Base-by-base conservation (phyloP, 768 basidiomycete species). In the Tricholomella constricta region DNA sequence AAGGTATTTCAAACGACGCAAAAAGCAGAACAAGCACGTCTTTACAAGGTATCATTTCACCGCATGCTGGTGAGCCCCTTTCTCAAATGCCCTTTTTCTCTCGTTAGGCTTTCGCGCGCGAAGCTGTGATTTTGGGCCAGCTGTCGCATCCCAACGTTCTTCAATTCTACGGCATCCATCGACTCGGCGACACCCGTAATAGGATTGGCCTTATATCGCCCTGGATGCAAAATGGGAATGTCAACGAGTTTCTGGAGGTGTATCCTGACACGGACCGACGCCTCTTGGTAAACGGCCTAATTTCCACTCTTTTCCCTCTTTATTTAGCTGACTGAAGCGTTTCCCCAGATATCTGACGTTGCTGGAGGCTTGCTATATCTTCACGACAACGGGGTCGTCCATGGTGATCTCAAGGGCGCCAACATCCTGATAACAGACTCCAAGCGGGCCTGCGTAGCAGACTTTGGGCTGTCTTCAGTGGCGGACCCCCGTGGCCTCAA, bases 351-450 rank as follows among this genome's bases (percentile, higher is more conserved):
- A 8, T 62, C 57, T 7, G 74, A 72, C 37, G 57, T 74, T 22
- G 70, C 67, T 2, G 44, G 54, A 22, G 74, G 74, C 4, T 55
- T 76, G 22, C 32, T 60, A 2, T 73, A 76, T 51, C 63, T 76
- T 15, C 73, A 74, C 53, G 56, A 57, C 8, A 62, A 65, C 48
- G 54, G 63, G 2, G 68, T 81, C 22, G 66, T 77, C 17, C 79
- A 78, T 45, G 78, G 78, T 0, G 78, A 81, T 47, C 62, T 81
- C n/a, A 78, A 76, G 52, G 73, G 75, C n/a, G 74, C 75, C 12
- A 81, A 82, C 51, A 76, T 82, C 41, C 69, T 82, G 19, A 69
- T 82, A 15, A 75, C 74, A 5, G 64, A 58, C 4, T 55, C 66
- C 11, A 69, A 69, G 12, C 64, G 66, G 22, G 81, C 80, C 10